phyloP scores from a whole-genome alignment of 306 rosid genomes.

The Neltuma alba region DNA sequence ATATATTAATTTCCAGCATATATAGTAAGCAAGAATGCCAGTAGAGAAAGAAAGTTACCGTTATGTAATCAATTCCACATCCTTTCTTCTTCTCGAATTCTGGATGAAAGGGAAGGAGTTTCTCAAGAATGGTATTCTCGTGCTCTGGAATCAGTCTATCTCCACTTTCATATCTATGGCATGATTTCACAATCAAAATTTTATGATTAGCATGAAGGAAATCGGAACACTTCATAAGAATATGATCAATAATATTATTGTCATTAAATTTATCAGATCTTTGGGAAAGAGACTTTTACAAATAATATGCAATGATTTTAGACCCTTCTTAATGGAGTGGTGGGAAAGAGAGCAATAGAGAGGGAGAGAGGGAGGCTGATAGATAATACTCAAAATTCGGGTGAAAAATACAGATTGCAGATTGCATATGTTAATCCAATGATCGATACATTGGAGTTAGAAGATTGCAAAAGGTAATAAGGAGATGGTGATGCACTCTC shows the following conservation, averaged over 20 bases:
- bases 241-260: not conserved
- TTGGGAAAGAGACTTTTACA: slow-evolving; percentile 11
- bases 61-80: slow-evolving; percentile 79
- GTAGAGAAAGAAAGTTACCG: slow-evolving; percentile 47
- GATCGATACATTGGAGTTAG: no score
- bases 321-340: slow-evolving; percentile 8
- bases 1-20: not conserved
- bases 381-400: not conserved
- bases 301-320: not conserved
- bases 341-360: not conserved
- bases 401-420: not conserved
- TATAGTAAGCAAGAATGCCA: not conserved
- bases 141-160: slow-evolving; percentile 83
- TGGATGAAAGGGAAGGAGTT: slow-evolving; percentile 93
- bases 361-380: not conserved
- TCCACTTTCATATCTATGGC: slow-evolving; percentile 71
- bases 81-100: slow-evolving; percentile 79
- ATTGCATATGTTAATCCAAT: not conserved
- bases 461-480: no score
- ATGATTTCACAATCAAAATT: slow-evolving; percentile 34
- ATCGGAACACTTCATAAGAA: not conserved
- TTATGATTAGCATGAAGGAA: slow-evolving; percentile 28
- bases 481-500: no score
- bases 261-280: not conserved
- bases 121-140: slow-evolving; percentile 79